Evolutionary conservation across 495 filamentous ascomycete genomes (phyloP).

Genomic region (Staphylotrichum tortipilum): DNA sequence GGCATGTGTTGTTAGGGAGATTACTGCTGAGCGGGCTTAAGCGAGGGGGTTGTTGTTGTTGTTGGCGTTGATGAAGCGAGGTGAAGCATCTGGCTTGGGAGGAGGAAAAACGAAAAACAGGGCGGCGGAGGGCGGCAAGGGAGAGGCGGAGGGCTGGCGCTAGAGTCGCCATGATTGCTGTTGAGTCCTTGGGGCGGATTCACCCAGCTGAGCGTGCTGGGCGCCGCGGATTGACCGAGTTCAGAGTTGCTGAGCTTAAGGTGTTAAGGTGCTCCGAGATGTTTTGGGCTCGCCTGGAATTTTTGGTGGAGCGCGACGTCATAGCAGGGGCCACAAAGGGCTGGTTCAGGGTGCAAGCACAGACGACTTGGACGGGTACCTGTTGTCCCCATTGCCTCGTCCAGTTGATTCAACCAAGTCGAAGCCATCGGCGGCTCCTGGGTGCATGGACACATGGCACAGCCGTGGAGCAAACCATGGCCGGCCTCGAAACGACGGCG

Average conservation of each 20-base stretch:
- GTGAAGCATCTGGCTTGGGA: neutral
- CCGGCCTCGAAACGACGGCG: neutral
- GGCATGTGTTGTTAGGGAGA: neutral
- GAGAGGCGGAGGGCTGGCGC: slow-evolving; percentile 1
- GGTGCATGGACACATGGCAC: neutral
- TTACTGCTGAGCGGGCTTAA: neutral
- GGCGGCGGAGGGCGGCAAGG: neutral
- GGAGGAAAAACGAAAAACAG: neutral
- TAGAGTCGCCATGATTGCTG: slow-evolving; percentile 4
- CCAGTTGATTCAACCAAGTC: too few species aligned
- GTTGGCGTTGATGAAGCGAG: neutral
- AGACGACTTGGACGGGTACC: too few species aligned
- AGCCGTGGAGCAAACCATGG: too few species aligned
- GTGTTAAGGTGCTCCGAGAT: too few species aligned
- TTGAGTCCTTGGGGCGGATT: neutral
- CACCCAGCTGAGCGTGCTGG: too few species aligned
- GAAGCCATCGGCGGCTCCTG: too few species aligned
- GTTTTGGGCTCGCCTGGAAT: neutral
- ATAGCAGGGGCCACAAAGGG: slow-evolving; percentile 11
- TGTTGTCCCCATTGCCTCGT: too few species aligned
- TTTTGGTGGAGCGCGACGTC: slow-evolving; percentile 15
- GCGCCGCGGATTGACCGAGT: too few species aligned
- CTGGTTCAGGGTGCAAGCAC: too few species aligned
- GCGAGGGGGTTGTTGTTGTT: neutral
- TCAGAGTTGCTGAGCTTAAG: too few species aligned